phyloP scores from a whole-genome alignment of 805 yeast species.

The Candida qinlingensis region DNA sequence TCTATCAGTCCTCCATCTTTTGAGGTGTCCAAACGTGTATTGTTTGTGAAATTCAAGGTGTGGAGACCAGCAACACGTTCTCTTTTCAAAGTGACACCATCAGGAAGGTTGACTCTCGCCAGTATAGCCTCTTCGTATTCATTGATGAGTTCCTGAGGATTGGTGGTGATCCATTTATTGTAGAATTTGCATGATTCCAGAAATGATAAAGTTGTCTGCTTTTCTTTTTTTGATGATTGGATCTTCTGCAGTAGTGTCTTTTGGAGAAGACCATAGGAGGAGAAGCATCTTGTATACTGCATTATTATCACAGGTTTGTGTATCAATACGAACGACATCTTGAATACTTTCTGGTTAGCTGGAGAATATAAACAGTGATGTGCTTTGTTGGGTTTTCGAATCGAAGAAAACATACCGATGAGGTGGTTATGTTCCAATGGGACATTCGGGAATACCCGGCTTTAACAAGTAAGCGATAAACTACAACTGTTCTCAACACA shows the following conservation, averaged over 20 bases:
- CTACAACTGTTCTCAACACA: neutral
- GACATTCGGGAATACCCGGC: neutral
- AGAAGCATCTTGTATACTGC: neutral
- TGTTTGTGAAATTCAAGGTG: slow-evolving; percentile 24
- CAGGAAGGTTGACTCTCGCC: slow-evolving; percentile 9
- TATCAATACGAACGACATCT: neutral
- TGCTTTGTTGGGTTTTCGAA: too few relatives aligned
- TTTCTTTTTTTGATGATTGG: slow-evolving; percentile 1
- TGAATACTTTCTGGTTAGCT: too few relatives aligned
- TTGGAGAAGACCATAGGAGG: slow-evolving; percentile 6
- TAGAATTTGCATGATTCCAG: slow-evolving; percentile 10
- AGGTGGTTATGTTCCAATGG: neutral
- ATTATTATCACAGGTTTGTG: neutral
- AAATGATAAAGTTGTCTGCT: slow-evolving; percentile 1
- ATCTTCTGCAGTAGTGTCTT: slow-evolving; percentile 9
- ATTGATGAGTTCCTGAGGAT: slow-evolving; percentile 8
- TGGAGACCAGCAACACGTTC: slow-evolving; percentile 16
- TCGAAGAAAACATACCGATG: neutral
- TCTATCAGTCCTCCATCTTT: slow-evolving; percentile 10
- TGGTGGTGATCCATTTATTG: slow-evolving; percentile 17
- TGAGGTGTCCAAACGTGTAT: neutral
- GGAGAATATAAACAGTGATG: too few relatives aligned
- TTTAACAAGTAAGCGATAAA: too few relatives aligned
- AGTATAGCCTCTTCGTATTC: slow-evolving; percentile 18
- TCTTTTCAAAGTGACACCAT: slow-evolving; percentile 4